Percentiles rank a stretch among this genome's conserved stretches.
Conservation (phyloP, 2,329 filamentous ascomycete genomes). For the Tolypocladium cylindrosporum region DNA sequence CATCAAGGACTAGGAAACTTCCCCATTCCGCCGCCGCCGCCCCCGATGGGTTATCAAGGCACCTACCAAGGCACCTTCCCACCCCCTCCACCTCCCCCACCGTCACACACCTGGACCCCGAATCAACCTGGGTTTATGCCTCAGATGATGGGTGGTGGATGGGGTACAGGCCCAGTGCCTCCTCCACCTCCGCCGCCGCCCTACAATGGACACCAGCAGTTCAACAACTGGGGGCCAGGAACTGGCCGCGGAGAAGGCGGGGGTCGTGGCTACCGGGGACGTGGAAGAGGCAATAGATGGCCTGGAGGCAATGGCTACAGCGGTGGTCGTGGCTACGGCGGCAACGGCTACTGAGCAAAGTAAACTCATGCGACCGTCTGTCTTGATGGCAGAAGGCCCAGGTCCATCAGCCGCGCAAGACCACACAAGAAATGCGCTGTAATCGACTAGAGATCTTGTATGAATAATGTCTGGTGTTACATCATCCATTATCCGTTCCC, state of each 20-base stretch:
- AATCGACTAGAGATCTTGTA: background rate
- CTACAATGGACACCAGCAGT: conserved; percentile 4
- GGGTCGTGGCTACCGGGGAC: conserved; percentile 17
- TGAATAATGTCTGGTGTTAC: background rate
- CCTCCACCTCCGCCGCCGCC: conserved; percentile 10
- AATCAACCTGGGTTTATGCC: conserved; percentile 13
- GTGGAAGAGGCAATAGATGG: conserved; percentile 11
- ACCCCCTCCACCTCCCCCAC: conserved; percentile 19
- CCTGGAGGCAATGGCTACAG: conserved; percentile 4
- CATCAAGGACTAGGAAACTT: background rate
- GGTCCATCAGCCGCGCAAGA: background rate
- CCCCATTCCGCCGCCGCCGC: conserved; percentile 1
- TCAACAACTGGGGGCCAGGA: conserved; percentile 12
- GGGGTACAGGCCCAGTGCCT: conserved; percentile 7
- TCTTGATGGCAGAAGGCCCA: background rate
- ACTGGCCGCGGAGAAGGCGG: conserved; percentile 17
- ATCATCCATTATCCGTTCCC: background rate
- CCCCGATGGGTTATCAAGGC: conserved; percentile 27
- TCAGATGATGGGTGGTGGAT: conserved; percentile 15
- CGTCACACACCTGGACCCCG: conserved; percentile 16
- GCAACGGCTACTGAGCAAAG: conserved; percentile 5
- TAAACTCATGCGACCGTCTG: background rate
- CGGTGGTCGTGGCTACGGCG: conserved; percentile 17
- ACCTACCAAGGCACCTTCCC: conserved; percentile 33
- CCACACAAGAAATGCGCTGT: background rate